Base-by-base conservation (phyloP, 2,329 filamentous ascomycete species). In the Talaromyces sp. region DNA sequence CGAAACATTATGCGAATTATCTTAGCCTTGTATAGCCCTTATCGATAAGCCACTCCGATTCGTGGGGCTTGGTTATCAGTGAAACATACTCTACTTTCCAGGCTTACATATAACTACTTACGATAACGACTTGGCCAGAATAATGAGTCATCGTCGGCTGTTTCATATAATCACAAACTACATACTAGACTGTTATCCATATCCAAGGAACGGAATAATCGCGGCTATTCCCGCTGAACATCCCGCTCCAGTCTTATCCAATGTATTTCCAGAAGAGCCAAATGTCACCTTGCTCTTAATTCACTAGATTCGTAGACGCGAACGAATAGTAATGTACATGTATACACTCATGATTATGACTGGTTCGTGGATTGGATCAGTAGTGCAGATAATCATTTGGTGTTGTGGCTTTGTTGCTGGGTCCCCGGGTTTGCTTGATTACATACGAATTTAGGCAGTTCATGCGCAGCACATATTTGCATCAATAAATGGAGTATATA, bases 21-120 rank as follows among this genome's bases (percentile, higher is more conserved):
- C 19, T 16, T 41, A 10, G 24, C 37, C 33, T 39, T 39, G 54
- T 43, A 58, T 31, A 13, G 31, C 45, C 22, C 59, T 61, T 61
- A 61, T 61, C 59, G 59, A 61, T 61, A 61, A 61, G 43, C 33
- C 19, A 2, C 19, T 24, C 37, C 56, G 39, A 59, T 59, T 59
- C 56, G 56, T 24, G 37, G 56, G 56, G 56, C 19, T 33, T 35
- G 24, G 3, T 22, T 57, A 39, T 57, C 54, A 27, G 16, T 57
- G 54, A 57, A 57, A 57, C 54, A 57, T n/a, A 7, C 54, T 24
- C n/a, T 39, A 14, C 14, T 35, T 27, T 13, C 2, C 3, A 19
- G 13, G n/a, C 33, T 39, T 41, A 14, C 11, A 10, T 37, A 57
- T 5, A 57, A 22, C 33, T 16, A 22, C 5, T 11, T 41, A 39